phyloP scores from a whole-genome alignment of 2,329 filamentous ascomycete species.

The Cercospora sp. region DNA sequence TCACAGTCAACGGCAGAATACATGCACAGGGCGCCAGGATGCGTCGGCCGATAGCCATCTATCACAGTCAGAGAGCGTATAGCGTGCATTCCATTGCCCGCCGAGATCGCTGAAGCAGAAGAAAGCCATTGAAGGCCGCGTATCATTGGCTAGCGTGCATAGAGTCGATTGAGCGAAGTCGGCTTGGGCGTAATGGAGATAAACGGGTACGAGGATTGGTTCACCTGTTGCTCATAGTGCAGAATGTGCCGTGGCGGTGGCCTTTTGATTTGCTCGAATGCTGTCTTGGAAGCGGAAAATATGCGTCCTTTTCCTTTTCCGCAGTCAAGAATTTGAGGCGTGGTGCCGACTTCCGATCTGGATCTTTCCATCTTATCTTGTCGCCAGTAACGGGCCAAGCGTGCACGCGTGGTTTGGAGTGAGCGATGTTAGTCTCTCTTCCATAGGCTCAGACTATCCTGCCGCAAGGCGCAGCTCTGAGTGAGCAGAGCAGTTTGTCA shows the following conservation, averaged over 20 bases:
- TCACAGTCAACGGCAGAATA: constrained; percentile 9
- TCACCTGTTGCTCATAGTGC: neutral
- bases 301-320: constrained; percentile 6
- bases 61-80: constrained; percentile 6
- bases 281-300: neutral
- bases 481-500: neutral
- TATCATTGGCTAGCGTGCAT: constrained; percentile 11
- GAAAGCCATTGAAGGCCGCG: neutral
- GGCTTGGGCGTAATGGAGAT: neutral
- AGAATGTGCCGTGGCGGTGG: constrained; percentile 7
- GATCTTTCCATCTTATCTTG: neutral
- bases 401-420: neutral
- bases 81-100: constrained; percentile 11
- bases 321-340: neutral
- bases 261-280: neutral
- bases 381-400: neutral
- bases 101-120: constrained; percentile 19
- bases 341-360: constrained; percentile 11
- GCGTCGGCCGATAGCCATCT: constrained; percentile 14
- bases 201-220: constrained; percentile 1
- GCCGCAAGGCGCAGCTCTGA: neutral
- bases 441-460: neutral
- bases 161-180: constrained; percentile 12
- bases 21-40: constrained; percentile 12
- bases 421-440: neutral